Evolutionary conservation across 31 red algal genomes (phyloP), one percentile per base, ranked within the genome.

Genomic region (Asparagopsis taxiformis): DNA sequence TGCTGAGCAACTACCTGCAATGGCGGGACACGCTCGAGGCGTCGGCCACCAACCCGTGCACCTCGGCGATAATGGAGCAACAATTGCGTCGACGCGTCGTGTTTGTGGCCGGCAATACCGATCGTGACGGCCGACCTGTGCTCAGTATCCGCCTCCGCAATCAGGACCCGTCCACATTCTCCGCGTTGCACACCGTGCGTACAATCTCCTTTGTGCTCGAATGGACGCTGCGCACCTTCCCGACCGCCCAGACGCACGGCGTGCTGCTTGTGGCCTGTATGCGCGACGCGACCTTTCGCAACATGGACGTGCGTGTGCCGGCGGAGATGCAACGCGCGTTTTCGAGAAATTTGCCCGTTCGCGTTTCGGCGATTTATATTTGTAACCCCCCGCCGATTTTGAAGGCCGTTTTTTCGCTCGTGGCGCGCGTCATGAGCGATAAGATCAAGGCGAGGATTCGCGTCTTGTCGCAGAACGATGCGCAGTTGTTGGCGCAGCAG

Each of bases 391-490:
- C 68, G 1, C 52, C 58, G 3, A 55, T 84, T 41, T 35, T 84
- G 11, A 65, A 65, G 29, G 55, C 41, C 11, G 63, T 84, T 1
- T 41, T 84, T 11, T 16, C 31, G 22, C 7, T 74, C 23, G 33
- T 84, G 31, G 30, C 67, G 16, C 2, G 50, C 36, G 34, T 84
- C 22, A 63, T 84, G 60, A 31, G 50, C 11, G 43, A 22, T 0
- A 84, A 84, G 69, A 15, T 84, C 3, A 73, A 72, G 57, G 68
- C 68, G 1, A 35, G 80, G 51, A 64, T 84, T 2, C 22, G 26
- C 13, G 31, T 70, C 31, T 33, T 72, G 31, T 51, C 35, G 19
- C 38, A 38, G 3, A 49, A 51, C 21, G 69, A 84, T 29, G 58
- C 63, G 31, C 20, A 84, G 20, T 51, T 59, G 28, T 60, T 84